Percentiles rank a stretch among this genome's conserved stretches.
Conservation (phyloP, 331 rosid genomes). For the Erythrophleum ivorense region DNA sequence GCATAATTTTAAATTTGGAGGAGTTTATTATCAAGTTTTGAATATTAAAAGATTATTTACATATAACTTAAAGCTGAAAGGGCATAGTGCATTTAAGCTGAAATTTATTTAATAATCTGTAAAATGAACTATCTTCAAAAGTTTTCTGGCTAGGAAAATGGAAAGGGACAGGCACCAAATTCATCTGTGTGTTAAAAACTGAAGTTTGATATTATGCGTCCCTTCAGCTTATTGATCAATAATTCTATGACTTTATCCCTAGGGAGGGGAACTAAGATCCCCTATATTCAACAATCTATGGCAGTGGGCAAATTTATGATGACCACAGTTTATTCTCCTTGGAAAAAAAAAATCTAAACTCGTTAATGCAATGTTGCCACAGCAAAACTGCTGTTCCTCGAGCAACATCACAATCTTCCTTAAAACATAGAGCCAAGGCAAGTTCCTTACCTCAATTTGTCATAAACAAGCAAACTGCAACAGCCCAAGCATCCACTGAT, state of each 20-base stretch:
- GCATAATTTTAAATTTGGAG: not conserved
- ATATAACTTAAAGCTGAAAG: not conserved
- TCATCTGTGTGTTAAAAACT: not conserved
- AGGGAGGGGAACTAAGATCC: not conserved
- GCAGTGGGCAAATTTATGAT: constrained; percentile 17
- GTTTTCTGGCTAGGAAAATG: not conserved
- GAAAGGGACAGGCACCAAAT: not conserved
- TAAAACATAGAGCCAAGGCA: constrained; percentile 33
- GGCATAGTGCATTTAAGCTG: not conserved
- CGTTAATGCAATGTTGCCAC: not conserved
- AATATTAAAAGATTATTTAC: not conserved
- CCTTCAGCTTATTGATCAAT: not conserved
- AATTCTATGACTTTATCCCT: not conserved
- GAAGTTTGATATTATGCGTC: not conserved
- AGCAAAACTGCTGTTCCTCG: not conserved
- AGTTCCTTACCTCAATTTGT: constrained; percentile 23
- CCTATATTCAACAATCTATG: constrained; percentile 31
- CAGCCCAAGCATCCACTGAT: constrained; percentile 36
- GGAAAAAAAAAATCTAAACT: not conserved
- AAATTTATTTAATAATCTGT: not conserved
- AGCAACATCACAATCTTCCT: constrained; percentile 17
- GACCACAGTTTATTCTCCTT: not conserved
- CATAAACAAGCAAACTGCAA: constrained; percentile 27
- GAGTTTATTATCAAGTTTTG: not conserved
- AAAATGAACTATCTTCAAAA: constrained; percentile 5